A percentile compares a stretch with the other conserved stretches of the same genome.
phyloP scores from a whole-genome alignment of 306 rosid species.

The Mimosa bimucronata region DNA sequence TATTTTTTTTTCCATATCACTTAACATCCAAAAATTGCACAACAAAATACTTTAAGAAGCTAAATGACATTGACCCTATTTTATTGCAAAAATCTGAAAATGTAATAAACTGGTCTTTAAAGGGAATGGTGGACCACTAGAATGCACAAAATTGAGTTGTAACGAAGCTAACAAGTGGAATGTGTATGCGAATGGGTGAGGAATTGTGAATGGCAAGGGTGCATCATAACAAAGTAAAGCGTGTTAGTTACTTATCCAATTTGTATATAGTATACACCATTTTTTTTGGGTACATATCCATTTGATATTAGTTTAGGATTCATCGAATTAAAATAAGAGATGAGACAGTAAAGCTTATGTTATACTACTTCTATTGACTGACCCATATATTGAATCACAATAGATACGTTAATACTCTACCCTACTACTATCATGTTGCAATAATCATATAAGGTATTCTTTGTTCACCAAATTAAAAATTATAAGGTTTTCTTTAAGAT shows the following conservation, averaged over 20 bases:
- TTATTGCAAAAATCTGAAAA: not conserved
- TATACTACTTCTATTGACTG: too few species aligned
- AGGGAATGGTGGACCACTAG: not conserved
- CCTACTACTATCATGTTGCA: too few species aligned
- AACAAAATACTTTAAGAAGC: too few species aligned
- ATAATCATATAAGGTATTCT: too few species aligned
- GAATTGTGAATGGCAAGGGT: not conserved
- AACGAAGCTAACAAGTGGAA: not conserved
- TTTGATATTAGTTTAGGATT: not conserved
- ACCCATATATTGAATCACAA: too few species aligned
- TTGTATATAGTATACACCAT: not conserved
- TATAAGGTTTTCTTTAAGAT: not conserved
- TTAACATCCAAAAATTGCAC: too few species aligned
- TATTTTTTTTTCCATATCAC: too few species aligned
- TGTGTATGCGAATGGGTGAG: not conserved
- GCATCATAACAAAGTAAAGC: not conserved
- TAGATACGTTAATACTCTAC: too few species aligned
- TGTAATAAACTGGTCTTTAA: not conserved
- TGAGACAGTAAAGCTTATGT: too few species aligned
- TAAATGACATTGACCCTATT: too few species aligned
- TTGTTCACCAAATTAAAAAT: too few species aligned
- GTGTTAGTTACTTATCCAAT: not conserved
- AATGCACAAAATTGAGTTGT: not conserved
- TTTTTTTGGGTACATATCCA: not conserved
- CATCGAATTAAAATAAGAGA: not conserved